These are phyloP conservation scores for Talaromyces marneffei DNA, from an alignment of 2,329 filamentous ascomycete species.

Conservation along the genomic window DNA sequence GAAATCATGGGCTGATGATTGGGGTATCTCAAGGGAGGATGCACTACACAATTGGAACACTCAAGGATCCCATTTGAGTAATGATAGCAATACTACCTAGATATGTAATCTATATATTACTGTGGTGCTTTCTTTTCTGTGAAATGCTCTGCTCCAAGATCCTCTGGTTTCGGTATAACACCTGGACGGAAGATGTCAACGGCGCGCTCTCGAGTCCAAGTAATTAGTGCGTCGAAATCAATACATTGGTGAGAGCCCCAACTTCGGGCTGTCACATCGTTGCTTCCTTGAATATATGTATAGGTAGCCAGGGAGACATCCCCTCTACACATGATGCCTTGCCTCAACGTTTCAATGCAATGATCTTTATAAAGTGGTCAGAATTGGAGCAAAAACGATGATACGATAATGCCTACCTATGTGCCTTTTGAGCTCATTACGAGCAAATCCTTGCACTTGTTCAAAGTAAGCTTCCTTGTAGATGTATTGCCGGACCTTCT, in stretches of 20 bases:
- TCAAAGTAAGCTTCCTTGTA: conserved; percentile 11
- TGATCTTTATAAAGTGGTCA: too few relatives aligned
- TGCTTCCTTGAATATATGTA: neutral
- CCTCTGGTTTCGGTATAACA: neutral
- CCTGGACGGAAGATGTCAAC: neutral
- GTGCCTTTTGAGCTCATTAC: neutral
- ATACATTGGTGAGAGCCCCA: neutral
- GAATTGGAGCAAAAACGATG: too few relatives aligned
- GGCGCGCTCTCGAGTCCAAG: neutral
- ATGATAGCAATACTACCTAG: too few relatives aligned
- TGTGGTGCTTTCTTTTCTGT: neutral
- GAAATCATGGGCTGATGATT: neutral
- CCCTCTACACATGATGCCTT: conserved; percentile 9
- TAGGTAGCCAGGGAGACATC: neutral
- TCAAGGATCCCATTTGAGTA: too few relatives aligned
- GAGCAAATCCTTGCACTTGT: neutral
- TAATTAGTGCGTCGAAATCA: neutral
- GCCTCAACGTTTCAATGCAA: conserved; percentile 16
- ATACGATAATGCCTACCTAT: neutral
- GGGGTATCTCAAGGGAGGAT: neutral
- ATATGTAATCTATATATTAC: too few relatives aligned
- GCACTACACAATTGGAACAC: neutral
- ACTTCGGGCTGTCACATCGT: neutral
- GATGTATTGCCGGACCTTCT: conserved; percentile 12
- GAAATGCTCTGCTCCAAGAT: neutral